phyloP scores from a whole-genome alignment of 2,329 filamentous ascomycete species.

The Davidsoniella virescens region DNA sequence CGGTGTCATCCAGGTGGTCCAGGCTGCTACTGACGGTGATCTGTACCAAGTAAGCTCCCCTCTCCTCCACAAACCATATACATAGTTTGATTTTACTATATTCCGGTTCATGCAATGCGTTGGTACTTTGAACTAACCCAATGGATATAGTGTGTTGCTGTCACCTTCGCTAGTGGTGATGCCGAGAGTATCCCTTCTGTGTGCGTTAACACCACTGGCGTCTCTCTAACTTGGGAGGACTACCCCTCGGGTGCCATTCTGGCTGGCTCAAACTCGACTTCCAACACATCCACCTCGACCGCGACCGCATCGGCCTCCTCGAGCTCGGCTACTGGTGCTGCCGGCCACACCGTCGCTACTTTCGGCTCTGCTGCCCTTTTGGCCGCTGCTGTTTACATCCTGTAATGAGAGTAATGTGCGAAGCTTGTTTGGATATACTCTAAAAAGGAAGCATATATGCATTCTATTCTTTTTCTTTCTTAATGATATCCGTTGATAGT shows the following conservation, averaged over 20 bases:
- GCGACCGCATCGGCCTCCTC: slow-evolving; percentile 1
- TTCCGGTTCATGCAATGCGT: neutral
- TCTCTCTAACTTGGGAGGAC: neutral
- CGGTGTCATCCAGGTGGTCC: slow-evolving; percentile 37
- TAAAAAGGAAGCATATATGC: neutral
- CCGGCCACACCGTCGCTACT: slow-evolving; percentile 4
- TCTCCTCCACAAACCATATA: no score
- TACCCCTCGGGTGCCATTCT: slow-evolving; percentile 9
- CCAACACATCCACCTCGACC: slow-evolving; percentile 1
- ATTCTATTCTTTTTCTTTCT: no score
- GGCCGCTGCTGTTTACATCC: slow-evolving; percentile 10
- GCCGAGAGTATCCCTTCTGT: slow-evolving; percentile 7
- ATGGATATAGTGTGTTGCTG: slow-evolving; percentile 9
- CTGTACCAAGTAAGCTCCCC: slow-evolving; percentile 34
- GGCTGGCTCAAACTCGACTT: slow-evolving; percentile 9
- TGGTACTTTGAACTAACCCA: neutral
- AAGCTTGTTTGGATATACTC: neutral
- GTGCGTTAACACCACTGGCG: slow-evolving; percentile 9
- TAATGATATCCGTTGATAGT: no score
- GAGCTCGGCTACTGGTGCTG: slow-evolving; percentile 7
- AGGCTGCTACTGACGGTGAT: slow-evolving; percentile 36
- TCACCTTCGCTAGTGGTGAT: slow-evolving; percentile 6
- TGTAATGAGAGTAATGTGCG: slow-evolving; percentile 1
- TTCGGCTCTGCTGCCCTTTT: slow-evolving; percentile 11
- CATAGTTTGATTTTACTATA: no score